These are phyloP conservation scores for Phylloporus arenicola DNA, from an alignment of 768 basidiomycete genomes.

Conservation along the genomic window DNA sequence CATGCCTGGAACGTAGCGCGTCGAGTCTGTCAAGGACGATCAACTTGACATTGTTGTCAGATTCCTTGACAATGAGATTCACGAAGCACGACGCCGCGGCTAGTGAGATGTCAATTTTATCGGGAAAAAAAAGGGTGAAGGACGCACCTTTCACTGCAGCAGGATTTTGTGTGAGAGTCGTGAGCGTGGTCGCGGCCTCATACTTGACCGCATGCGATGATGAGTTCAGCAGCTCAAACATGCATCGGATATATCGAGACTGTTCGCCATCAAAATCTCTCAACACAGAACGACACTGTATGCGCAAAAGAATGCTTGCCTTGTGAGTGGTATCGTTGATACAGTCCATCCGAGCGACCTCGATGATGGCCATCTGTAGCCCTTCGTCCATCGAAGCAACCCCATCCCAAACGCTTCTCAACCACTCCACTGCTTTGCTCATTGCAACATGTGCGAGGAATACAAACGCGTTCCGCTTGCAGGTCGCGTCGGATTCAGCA, in stretches of 20 bases:
- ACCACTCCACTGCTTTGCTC: slow-evolving; percentile 87
- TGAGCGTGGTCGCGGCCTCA: slow-evolving; percentile 93
- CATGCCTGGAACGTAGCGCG: slow-evolving; percentile 74
- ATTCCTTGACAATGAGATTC: slow-evolving; percentile 87
- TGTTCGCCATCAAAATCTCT: slow-evolving; percentile 25
- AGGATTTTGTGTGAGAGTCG: slow-evolving; percentile 89
- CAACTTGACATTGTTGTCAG: slow-evolving; percentile 98
- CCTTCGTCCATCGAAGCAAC: slow-evolving; percentile 82
- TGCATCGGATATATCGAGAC: slow-evolving; percentile 91
- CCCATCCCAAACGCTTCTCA: slow-evolving; percentile 79
- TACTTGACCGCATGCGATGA: slow-evolving; percentile 94
- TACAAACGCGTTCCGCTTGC: slow-evolving; percentile 96
- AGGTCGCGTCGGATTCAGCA: slow-evolving; percentile 93
- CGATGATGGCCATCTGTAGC: slow-evolving; percentile 93
- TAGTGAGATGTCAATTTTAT: slow-evolving; percentile 26
- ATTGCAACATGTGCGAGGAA: slow-evolving; percentile 85
- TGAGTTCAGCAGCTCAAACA: slow-evolving; percentile 87
- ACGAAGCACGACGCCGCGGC: slow-evolving; percentile 88
- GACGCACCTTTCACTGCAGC: slow-evolving; percentile 86
- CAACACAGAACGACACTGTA: not conserved
- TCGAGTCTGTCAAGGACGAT: slow-evolving; percentile 94
- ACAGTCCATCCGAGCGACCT: slow-evolving; percentile 87
- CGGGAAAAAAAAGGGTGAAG: not conserved
- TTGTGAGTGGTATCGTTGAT: slow-evolving; percentile 77
- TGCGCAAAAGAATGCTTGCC: slow-evolving; percentile 40